These are phyloP conservation scores for Trichoderma sp. DNA, from an alignment of 2,329 filamentous ascomycete species.

Conservation along the genomic window DNA sequence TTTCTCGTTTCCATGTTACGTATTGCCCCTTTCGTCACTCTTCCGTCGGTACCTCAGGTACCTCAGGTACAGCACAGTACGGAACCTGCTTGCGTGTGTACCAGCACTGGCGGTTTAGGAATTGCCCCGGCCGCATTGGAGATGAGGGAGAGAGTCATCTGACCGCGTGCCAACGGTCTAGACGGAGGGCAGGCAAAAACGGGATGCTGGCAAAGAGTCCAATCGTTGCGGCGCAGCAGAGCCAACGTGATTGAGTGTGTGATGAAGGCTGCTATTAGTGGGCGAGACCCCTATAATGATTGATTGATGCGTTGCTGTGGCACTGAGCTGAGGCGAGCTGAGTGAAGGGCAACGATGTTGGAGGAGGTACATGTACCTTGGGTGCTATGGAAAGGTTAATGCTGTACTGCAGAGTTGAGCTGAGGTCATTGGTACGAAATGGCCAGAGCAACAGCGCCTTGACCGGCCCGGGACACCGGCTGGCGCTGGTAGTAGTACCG, in stretches of 20 bases:
- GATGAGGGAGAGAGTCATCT: slow-evolving; percentile 14
- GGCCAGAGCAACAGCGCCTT: neutral
- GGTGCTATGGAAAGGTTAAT: neutral
- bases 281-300: neutral
- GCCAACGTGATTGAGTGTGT: slow-evolving; percentile 8
- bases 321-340: neutral
- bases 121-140: slow-evolving; percentile 4
- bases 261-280: neutral
- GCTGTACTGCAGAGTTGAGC: neutral
- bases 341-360: no score
- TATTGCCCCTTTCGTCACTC: slow-evolving; percentile 13
- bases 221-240: neutral
- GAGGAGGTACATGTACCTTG: neutral
- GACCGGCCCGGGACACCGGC: slow-evolving; percentile 11
- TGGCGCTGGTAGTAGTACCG: neutral
- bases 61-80: neutral
- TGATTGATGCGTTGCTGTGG: neutral
- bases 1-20: neutral
- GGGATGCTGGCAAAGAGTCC: slow-evolving; percentile 1
- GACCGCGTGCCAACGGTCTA: slow-evolving; percentile 13
- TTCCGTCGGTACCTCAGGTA: neutral
- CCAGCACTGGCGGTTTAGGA: neutral
- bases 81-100: neutral
- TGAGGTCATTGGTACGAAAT: neutral
- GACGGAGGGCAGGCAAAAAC: neutral